A percentile compares a stretch with the other conserved stretches of the same genome.
Conservation (phyloP, 257 asterid genomes). For the Solanum neorickii region DNA sequence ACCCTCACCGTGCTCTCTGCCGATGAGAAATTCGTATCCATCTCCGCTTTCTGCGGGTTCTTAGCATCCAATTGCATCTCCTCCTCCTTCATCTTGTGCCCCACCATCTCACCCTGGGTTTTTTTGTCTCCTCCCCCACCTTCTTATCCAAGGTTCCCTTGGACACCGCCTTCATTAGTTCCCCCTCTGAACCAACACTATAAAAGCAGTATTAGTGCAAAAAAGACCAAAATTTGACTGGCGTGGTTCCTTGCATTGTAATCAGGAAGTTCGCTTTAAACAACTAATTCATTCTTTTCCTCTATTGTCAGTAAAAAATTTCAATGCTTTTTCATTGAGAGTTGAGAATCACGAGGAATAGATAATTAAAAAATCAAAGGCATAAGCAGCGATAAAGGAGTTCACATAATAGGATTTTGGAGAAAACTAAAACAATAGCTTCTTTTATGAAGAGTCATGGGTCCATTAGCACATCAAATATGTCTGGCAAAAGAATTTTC, state of each 20-base stretch:
- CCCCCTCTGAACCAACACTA: not conserved
- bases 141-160: conserved; percentile 57
- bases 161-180: conserved; percentile 46
- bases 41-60: conserved; percentile 66
- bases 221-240: conserved; percentile 12
- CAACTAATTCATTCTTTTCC: conserved; percentile 50
- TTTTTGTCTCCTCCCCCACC: conserved; percentile 36
- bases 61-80: conserved; percentile 49
- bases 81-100: conserved; percentile 33
- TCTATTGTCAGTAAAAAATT: conserved; percentile 20
- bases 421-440: conserved; percentile 64
- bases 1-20: conserved; percentile 5
- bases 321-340: conserved; percentile 19
- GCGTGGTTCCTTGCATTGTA: conserved; percentile 15
- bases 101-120: not conserved
- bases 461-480: conserved; percentile 63
- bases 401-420: conserved; percentile 64
- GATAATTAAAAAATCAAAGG: conserved; percentile 62
- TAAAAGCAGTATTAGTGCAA: conserved; percentile 28
- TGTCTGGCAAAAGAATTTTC: conserved; percentile 66
- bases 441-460: conserved; percentile 71
- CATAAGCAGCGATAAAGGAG: conserved; percentile 69
- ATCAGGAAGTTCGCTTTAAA: conserved; percentile 7
- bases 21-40: conserved; percentile 31
- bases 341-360: conserved; percentile 28